Percentiles rank a stretch among this genome's conserved stretches.
These are phyloP conservation scores for Apiotrichum laibachii DNA, from an alignment of 1,284 basidiomycete species.

Conservation along the genomic window DNA sequence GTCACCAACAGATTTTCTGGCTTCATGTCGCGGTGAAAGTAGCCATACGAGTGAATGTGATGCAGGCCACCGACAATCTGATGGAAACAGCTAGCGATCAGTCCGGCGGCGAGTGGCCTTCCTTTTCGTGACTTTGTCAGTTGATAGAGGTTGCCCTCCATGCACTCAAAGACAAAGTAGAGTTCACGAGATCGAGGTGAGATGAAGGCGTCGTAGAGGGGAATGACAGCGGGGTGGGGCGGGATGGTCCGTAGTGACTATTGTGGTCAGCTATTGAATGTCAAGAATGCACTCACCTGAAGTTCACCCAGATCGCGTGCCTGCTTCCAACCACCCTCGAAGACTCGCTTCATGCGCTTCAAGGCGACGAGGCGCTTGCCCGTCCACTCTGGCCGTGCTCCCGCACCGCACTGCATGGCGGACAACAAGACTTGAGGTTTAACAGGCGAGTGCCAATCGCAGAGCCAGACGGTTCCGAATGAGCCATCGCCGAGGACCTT, in stretches of 20 bases:
- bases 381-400: constrained; percentile 85
- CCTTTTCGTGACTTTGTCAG: constrained; percentile 96
- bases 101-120: constrained; percentile 86
- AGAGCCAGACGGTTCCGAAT: constrained; percentile 96
- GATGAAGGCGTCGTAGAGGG: constrained; percentile 97
- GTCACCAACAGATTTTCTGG: constrained; percentile 99
- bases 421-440: constrained; percentile 81
- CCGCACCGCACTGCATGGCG: constrained; percentile 78
- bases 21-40: constrained; percentile 99
- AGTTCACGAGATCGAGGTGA: constrained; percentile 89
- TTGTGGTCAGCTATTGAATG: not conserved
- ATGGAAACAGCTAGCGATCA: constrained; percentile 90
- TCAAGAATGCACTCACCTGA: constrained; percentile 61
- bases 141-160: constrained; percentile 99
- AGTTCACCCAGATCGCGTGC: constrained; percentile 94
- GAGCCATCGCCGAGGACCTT: constrained; percentile 94
- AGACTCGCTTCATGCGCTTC: constrained; percentile 97
- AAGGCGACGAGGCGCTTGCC: constrained; percentile 94
- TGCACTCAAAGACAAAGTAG: constrained; percentile 99
- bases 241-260: constrained; percentile 92
- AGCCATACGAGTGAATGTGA: constrained; percentile 89
- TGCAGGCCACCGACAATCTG: constrained; percentile 88
- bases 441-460: constrained; percentile 97
- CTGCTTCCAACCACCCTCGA: constrained; percentile 96
- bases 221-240: constrained; percentile 95